A percentile compares a stretch with the other conserved stretches of the same genome.
These are phyloP conservation scores for Odontarrhena argentea DNA, from an alignment of 345 rosid species.

Conservation along the genomic window DNA sequence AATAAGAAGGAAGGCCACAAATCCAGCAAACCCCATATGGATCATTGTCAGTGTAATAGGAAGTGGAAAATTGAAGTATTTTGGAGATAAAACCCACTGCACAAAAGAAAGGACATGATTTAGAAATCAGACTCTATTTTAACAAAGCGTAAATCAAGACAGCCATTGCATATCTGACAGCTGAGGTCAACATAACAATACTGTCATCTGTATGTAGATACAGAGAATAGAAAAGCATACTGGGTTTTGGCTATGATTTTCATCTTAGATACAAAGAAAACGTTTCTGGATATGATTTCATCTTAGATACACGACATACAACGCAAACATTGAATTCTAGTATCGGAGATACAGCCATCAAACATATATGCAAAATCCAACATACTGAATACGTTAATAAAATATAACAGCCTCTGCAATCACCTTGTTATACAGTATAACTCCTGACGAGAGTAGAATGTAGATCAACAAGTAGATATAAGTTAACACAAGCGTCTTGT, in stretches of 20 bases:
- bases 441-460: slow-evolving; percentile 86
- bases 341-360: background rate
- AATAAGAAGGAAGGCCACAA: slow-evolving; percentile 73
- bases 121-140: slow-evolving; percentile 9
- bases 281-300: background rate
- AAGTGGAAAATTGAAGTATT: slow-evolving; percentile 83
- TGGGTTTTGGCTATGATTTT: background rate
- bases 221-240: background rate
- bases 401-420: background rate
- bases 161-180: background rate
- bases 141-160: slow-evolving; percentile 8
- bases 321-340: background rate
- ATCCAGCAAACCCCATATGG: slow-evolving; percentile 91
- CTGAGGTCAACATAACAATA: slow-evolving; percentile 20
- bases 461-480: slow-evolving; percentile 81
- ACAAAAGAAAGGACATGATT: slow-evolving; percentile 19
- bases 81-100: slow-evolving; percentile 99
- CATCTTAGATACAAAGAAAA: slow-evolving; percentile 7
- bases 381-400: background rate
- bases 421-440: slow-evolving; percentile 96
- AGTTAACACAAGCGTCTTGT: slow-evolving; percentile 77
- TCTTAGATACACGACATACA: slow-evolving; percentile 3
- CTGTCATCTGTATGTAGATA: slow-evolving; percentile 4
- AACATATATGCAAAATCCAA: background rate
- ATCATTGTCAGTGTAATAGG: slow-evolving; percentile 95